Evolutionary conservation across 2,329 filamentous ascomycete species (phyloP).

Genomic region (Alternaria ventricosa): DNA sequence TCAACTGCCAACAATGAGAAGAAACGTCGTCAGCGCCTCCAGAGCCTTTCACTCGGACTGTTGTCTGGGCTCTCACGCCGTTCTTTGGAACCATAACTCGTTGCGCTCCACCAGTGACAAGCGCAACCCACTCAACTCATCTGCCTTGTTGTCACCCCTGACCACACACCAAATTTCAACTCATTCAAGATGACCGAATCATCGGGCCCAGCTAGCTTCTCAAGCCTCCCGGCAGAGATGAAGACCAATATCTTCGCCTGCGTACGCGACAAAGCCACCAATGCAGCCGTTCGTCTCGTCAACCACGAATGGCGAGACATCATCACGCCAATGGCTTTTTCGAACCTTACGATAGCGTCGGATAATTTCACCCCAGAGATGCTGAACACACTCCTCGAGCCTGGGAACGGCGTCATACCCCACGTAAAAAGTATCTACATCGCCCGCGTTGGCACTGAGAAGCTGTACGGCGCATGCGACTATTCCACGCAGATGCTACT

Average conservation of each 20-base stretch:
- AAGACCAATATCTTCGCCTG: not conserved
- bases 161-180: not conserved
- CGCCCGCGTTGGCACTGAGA: not conserved
- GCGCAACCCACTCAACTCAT: not conserved
- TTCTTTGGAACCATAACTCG: too few species aligned
- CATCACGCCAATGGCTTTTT: not conserved
- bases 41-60: too few species aligned
- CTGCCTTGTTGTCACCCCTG: not conserved
- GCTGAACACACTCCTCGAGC: not conserved
- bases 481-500: not conserved
- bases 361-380: not conserved
- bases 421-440: not conserved
- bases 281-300: not conserved
- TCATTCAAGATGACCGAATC: not conserved
- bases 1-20: too few species aligned
- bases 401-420: not conserved
- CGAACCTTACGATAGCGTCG: not conserved
- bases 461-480: not conserved
- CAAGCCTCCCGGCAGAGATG: not conserved
- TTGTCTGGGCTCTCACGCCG: too few species aligned
- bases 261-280: not conserved
- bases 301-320: not conserved
- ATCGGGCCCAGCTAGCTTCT: not conserved
- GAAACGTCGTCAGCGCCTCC: not conserved
- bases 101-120: not conserved